phyloP scores from a whole-genome alignment of 306 rosid genomes.

The Dalbergia cochinchinensis region DNA sequence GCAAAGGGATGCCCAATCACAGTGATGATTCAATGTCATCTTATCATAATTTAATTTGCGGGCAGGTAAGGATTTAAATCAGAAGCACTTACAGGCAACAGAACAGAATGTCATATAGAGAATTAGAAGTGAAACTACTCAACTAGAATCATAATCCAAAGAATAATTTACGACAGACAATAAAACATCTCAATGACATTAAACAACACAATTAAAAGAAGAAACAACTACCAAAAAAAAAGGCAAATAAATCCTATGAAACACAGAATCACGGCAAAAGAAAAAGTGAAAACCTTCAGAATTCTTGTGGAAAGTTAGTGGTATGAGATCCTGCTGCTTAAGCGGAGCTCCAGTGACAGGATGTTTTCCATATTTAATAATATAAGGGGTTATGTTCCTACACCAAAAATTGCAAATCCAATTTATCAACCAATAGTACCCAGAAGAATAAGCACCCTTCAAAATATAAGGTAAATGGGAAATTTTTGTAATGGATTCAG shows the following conservation, averaged over 20 bases:
- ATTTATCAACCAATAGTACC: not conserved
- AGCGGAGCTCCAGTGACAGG: slow-evolving; percentile 84
- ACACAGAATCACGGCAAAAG: not conserved
- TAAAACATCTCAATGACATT: not conserved
- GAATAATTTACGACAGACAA: not conserved
- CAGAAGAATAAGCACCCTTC: no score
- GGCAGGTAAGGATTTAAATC: not conserved
- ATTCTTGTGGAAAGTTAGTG: slow-evolving; percentile 89
- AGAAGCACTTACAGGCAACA: not conserved
- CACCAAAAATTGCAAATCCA: slow-evolving; percentile 42
- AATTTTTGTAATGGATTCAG: not conserved
- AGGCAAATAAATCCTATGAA: not conserved
- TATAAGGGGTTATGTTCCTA: slow-evolving; percentile 86
- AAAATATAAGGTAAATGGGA: not conserved
- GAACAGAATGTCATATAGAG: not conserved
- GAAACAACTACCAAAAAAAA: not conserved
- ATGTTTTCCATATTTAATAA: slow-evolving; percentile 84
- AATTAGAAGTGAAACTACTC: not conserved
- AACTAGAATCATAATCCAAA: not conserved
- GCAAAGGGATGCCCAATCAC: not conserved
- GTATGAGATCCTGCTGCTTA: slow-evolving; percentile 82
- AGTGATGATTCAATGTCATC: not conserved
- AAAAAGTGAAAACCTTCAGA: slow-evolving; percentile 66
- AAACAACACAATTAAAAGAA: slow-evolving; percentile 31
- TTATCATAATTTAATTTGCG: not conserved